Evolutionary conservation across 2,329 filamentous ascomycete genomes (phyloP).

Genomic region (Aspergillus pseudonomiae): DNA sequence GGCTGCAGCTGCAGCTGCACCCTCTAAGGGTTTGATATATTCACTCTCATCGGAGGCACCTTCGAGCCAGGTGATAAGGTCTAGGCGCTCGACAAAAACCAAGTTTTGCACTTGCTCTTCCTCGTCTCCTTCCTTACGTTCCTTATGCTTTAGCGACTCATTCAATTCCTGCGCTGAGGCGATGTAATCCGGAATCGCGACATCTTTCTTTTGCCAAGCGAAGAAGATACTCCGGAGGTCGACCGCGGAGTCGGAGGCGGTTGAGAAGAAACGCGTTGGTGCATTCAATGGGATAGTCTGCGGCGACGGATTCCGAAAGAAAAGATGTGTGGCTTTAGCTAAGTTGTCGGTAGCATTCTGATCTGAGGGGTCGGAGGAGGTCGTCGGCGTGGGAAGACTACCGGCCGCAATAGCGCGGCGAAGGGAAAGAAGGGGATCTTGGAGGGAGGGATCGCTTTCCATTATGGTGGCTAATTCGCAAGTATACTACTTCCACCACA

Average conservation of each 20-base stretch:
- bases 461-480: slow-evolving; percentile 42
- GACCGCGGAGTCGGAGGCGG: slow-evolving; percentile 66
- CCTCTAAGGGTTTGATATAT: slow-evolving; percentile 82
- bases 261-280: slow-evolving; percentile 85
- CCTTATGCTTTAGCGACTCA: slow-evolving; percentile 63
- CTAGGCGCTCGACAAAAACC: slow-evolving; percentile 86
- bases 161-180: slow-evolving; percentile 79
- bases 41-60: slow-evolving; percentile 89
- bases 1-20: slow-evolving; percentile 51
- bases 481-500: neutral
- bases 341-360: slow-evolving; percentile 66
- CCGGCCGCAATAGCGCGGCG: slow-evolving; percentile 77
- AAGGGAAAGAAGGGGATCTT: slow-evolving; percentile 80
- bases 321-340: slow-evolving; percentile 75
- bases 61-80: slow-evolving; percentile 91
- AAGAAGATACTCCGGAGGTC: slow-evolving; percentile 95
- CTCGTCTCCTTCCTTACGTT: slow-evolving; percentile 30
- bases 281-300: slow-evolving; percentile 69
- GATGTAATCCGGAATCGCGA: slow-evolving; percentile 88
- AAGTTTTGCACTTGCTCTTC: slow-evolving; percentile 77
- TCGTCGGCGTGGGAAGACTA: slow-evolving; percentile 72
- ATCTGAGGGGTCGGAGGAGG: slow-evolving; percentile 64
- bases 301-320: slow-evolving; percentile 66
- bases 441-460: slow-evolving; percentile 57
- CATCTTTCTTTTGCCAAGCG: slow-evolving; percentile 91